These are phyloP conservation scores for Candida glaebosa DNA, from an alignment of 805 yeast genomes.

Conservation along the genomic window DNA sequence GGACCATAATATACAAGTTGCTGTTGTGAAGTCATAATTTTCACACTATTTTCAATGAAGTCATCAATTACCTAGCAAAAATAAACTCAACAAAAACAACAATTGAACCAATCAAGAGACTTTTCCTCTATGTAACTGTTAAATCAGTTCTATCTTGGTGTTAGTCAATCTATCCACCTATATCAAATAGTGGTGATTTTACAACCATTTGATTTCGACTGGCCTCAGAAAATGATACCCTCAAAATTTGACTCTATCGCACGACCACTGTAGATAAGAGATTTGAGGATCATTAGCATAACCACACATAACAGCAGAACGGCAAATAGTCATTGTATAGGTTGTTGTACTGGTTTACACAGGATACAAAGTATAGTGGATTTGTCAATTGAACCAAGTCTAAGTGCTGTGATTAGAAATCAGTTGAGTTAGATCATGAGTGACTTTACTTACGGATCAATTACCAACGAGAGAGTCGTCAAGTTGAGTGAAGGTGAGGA, in stretches of 20 bases:
- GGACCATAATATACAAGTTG: constrained; percentile 19
- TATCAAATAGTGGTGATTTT: not conserved
- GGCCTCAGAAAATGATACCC: too few species aligned
- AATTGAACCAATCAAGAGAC: not conserved
- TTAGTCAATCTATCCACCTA: not conserved
- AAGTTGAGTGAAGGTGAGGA: constrained; percentile 13
- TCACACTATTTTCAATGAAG: not conserved
- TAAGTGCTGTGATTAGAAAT: too few species aligned
- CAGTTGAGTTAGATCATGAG: too few species aligned
- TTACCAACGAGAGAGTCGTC: constrained; percentile 9
- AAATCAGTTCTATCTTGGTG: too few species aligned
- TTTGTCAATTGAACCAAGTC: too few species aligned
- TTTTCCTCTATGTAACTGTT: too few species aligned
- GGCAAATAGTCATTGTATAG: too few species aligned
- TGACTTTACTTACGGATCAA: not conserved
- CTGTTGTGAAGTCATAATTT: constrained; percentile 1
- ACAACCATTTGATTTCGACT: not conserved
- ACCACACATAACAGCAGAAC: not conserved
- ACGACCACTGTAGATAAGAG: not conserved
- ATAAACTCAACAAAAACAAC: not conserved
- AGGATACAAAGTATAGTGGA: too few species aligned
- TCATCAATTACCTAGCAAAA: not conserved
- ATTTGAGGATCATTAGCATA: not conserved
- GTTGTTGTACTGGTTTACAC: too few species aligned
- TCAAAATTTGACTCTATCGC: too few species aligned